Conservation (phyloP, 2,329 filamentous ascomycete species). For the Penicillium aurantiogriseum region DNA sequence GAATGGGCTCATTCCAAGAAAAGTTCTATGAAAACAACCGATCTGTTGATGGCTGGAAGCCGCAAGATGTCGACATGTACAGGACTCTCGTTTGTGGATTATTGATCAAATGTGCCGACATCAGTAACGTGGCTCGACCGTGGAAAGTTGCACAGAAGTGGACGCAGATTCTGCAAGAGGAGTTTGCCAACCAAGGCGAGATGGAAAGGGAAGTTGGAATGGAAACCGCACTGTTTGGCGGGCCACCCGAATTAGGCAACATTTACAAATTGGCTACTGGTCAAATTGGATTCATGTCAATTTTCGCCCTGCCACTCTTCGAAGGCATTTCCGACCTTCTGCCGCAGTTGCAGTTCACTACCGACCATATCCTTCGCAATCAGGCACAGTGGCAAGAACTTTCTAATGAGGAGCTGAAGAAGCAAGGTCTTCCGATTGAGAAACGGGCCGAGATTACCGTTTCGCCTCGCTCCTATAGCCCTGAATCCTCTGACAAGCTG, state of each 20-base stretch:
- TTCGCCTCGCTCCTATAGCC: slow-evolving; percentile 39
- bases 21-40: slow-evolving; percentile 67
- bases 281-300: slow-evolving; percentile 93
- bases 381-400: slow-evolving; percentile 63
- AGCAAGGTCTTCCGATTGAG: slow-evolving; percentile 26
- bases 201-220: slow-evolving; percentile 91
- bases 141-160: slow-evolving; percentile 81
- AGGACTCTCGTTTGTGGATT: slow-evolving; percentile 82
- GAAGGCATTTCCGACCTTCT: slow-evolving; percentile 82
- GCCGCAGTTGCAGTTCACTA: slow-evolving; percentile 78
- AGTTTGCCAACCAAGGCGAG: slow-evolving; percentile 86
- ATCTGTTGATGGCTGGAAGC: slow-evolving; percentile 70
- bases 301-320: slow-evolving; percentile 91
- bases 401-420: slow-evolving; percentile 32
- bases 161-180: slow-evolving; percentile 92
- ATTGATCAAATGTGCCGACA: slow-evolving; percentile 96
- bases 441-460: slow-evolving; percentile 23
- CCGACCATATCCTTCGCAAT: slow-evolving; percentile 77
- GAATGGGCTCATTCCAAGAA: slow-evolving; percentile 74
- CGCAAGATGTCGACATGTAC: slow-evolving; percentile 71
- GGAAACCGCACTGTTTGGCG: slow-evolving; percentile 77
- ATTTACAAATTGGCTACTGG: slow-evolving; percentile 77
- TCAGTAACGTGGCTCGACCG: slow-evolving; percentile 91
- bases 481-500: slow-evolving; percentile 19
- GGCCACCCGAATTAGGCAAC: slow-evolving; percentile 77